Evolutionary conservation across 2,329 filamentous ascomycete genomes (phyloP).

Genomic region (Fusarium denticulatum): DNA sequence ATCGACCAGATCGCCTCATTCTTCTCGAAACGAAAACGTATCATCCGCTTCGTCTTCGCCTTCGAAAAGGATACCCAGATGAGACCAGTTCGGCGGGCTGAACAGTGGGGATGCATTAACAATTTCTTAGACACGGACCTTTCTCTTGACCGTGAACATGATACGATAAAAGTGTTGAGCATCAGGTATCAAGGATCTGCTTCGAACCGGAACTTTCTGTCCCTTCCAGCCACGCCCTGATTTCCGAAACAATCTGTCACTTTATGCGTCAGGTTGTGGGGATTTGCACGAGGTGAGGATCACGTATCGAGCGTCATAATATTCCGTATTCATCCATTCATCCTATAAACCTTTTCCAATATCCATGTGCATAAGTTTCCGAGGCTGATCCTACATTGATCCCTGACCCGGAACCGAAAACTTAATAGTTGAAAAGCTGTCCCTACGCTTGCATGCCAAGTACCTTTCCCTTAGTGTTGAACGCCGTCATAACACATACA

Average conservation of each 20-base stretch:
- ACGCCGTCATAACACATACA: conserved; percentile 31
- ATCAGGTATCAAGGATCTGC: background rate
- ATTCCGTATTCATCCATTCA: conserved; percentile 5
- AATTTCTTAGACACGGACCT: conserved; percentile 23
- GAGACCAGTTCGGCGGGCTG: background rate
- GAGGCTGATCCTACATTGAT: conserved; percentile 19
- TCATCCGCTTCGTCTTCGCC: background rate
- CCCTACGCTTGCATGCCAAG: conserved; percentile 4
- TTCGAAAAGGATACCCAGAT: conserved; percentile 20
- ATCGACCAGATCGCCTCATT: conserved; percentile 3
- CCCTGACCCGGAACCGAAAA: conserved; percentile 11
- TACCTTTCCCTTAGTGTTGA: conserved; percentile 19
- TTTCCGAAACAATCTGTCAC: conserved; percentile 9
- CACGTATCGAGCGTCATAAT: background rate
- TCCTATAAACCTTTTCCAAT: conserved; percentile 7
- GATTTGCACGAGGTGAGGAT: background rate
- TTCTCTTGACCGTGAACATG: conserved; percentile 3
- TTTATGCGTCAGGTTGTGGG: background rate
- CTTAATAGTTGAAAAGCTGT: conserved; percentile 9
- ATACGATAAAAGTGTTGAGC: conserved; percentile 5
- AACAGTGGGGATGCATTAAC: conserved; percentile 10
- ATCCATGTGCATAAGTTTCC: conserved; percentile 27
- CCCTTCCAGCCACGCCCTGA: background rate
- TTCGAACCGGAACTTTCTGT: conserved; percentile 5
- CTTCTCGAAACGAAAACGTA: background rate